Base-by-base conservation (phyloP, 495 filamentous ascomycete genomes). In the Penicillium angulare region DNA sequence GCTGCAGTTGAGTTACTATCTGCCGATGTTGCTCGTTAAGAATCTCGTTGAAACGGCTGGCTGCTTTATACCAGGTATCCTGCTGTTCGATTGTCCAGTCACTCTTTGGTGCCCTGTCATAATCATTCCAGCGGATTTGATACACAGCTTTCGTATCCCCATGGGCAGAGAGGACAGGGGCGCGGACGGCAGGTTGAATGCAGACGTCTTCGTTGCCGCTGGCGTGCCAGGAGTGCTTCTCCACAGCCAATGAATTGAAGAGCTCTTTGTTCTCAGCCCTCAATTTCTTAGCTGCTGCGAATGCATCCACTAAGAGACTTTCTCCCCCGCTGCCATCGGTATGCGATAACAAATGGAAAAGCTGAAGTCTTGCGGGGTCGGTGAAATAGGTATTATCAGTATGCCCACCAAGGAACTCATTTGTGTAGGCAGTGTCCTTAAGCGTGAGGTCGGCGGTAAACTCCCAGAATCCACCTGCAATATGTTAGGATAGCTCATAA, bases 321-420 rank as follows among this genome's bases (percentile, higher is more conserved):
- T 79, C 70, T 0, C 92, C 92, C 8, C 92, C 85, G 4, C 66
- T 52, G 1, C 79, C 84, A 8, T 77, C 74, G 18, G 68, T 65
- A 63, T 97, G 92, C 2, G 86, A 89, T 9, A 97, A 79, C 3
- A 96, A 72, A 55, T 97, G 92, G 64, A 97, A 93, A 5, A 91
- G 77, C 59, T 97, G 92, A 13, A 97, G 79, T 21, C 92, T 89
- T 9, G 88, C 84, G 0, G 92, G 92, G 36, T 96, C 90, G 10
- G 83, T 86, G 67, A 96, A 97, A 66, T 97, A 97, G 29, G 91
- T 95, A 18, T 80, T 96, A 68, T 97, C 92, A 3, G 92, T 97
- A 63, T 97, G 92, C 7, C 84, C 83, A 20, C 77, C 77, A 0
- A 97, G 76, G 6, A 81, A 79, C 43, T 92, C 73, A 49, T 79